Evolutionary conservation across 768 basidiomycete genomes (phyloP), one percentile per base, ranked within the genome.

Genomic region (Suillus ampliporus): DNA sequence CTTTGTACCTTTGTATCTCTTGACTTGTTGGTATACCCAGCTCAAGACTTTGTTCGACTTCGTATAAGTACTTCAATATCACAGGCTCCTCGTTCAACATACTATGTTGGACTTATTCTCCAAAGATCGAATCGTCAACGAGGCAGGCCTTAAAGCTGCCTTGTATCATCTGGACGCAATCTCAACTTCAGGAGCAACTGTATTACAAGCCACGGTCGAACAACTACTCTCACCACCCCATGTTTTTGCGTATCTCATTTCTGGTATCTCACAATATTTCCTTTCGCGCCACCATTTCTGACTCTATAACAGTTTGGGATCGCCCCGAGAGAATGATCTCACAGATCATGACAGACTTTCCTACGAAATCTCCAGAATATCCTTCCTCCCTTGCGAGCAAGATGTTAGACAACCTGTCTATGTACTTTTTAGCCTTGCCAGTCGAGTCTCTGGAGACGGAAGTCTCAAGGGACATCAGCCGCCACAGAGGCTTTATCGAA

Each of bases 321-420:
- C 58, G 43, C 15, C 57, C 50, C n/a, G 52, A 37, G 26, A 17
- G 38, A 21, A n/a, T 79, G 26, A 61, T 66, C 44, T 21, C 38
- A 41, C 75, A 67, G 69, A 75, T 82, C 34, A 19, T 80, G 19
- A 64, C 71, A 17, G 58, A 63, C 17, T 82, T 78, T 57, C 81
- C 80, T 2, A 61, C 54, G 1, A 67, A 67, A 46, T 63, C 70
- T 8, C 64, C 65, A 15, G 67, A 61, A 19, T 67, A 74, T 51
- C 60, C 52, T 15, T 10, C 50, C 4, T 78, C 78, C 5, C 60
- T 23, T 31, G 61, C 68, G 19, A 52, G 40, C 31, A 61, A 50
- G 21, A 57, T 80, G 31, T 64, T 79, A 43, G 64, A 46, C 11
- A 61, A 63, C 23, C 61, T 80, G 40, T 73, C 74, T 4, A 62